Evolutionary conservation across 192 early-diverging fungal species (phyloP), one percentile per base, ranked within the genome.

Genomic region (Jimgerdemannia lactiflua): DNA sequence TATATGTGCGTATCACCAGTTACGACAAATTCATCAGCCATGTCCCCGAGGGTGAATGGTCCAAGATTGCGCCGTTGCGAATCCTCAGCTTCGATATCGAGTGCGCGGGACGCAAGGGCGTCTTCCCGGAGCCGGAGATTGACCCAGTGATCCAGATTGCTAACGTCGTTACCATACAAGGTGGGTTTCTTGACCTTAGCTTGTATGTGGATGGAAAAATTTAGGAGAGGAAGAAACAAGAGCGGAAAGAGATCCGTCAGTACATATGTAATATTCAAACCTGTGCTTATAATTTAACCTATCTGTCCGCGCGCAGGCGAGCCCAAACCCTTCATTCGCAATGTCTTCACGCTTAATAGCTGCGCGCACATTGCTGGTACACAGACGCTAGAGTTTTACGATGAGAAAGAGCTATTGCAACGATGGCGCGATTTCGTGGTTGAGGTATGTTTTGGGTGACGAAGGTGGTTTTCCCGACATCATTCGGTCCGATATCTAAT

Each of bases 71-170:
- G 4, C 98, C 98, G 3, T 85, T 98, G 44, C 89, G 98, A 54
- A 93, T 99, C 71, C 78, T 99, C 64, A 96, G 95, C 75, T 96
- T 99, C 75, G 98, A 99, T 92, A 99, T 99, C 72, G 98, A 99
- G 83, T 99, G 98, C 71, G 94, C 95, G 40, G 98, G 98, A 39
- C 86, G 98, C 14, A 94, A 96, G 75, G 98, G 98, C 67, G 84
- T 96, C 39, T 99, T 99, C 69, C 98, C 98, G 4, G 98, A 99
- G 69, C 86, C 98, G 40, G 79, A 93, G 71, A 74, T 89, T 3
- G 98, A 99, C 75, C 95, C 97, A 0, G 94, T 99, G 54, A 99
- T 99, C 72, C 98, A 99, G 82, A 98, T 99, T 72, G 98, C 98
- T 14, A 95, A 92, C 74, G 91, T 97, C 65, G 92, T 99, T 6